Conservation (phyloP, 805 yeast genomes). For the Teunomyces atbi region DNA sequence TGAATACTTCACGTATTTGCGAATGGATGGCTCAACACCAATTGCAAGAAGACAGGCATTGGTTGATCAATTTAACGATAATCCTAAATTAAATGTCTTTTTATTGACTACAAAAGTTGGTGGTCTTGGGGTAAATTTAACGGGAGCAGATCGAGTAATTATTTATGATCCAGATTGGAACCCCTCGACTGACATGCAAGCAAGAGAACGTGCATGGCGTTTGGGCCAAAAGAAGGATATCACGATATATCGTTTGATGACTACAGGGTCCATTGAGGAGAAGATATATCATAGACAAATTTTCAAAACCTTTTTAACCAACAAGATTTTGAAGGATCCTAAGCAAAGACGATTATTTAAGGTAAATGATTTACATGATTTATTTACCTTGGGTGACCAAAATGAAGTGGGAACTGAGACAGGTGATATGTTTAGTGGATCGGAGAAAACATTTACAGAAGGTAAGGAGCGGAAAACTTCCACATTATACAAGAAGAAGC, state of each 20-base stretch:
- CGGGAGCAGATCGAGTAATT: slow-evolving; percentile 93
- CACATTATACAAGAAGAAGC: slow-evolving; percentile 25
- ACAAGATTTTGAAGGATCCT: slow-evolving; percentile 92
- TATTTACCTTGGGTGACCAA: slow-evolving; percentile 81
- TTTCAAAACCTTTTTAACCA: slow-evolving; percentile 89
- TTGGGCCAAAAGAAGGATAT: slow-evolving; percentile 93
- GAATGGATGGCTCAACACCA: slow-evolving; percentile 95
- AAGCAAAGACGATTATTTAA: slow-evolving; percentile 92
- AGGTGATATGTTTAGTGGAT: slow-evolving; percentile 57
- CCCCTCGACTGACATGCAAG: slow-evolving; percentile 96
- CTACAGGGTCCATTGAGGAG: slow-evolving; percentile 94
- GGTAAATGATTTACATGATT: slow-evolving; percentile 84
- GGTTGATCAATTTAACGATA: slow-evolving; percentile 77
- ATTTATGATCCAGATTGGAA: slow-evolving; percentile 99
- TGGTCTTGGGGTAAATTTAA: slow-evolving; percentile 88
- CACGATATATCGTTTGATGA: slow-evolving; percentile 84
- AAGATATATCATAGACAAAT: slow-evolving; percentile 96
- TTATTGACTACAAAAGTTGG: slow-evolving; percentile 93
- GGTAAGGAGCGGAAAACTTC: slow-evolving; percentile 31
- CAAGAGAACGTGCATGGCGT: slow-evolving; percentile 96
- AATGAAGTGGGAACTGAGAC: slow-evolving; percentile 66
- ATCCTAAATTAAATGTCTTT: slow-evolving; percentile 59
- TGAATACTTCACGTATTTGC: slow-evolving; percentile 47
- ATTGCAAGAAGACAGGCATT: slow-evolving; percentile 72
- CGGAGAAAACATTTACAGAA: slow-evolving; percentile 39